Conservation (phyloP, 2,329 filamentous ascomycete species). For the Colletotrichum musae region DNA sequence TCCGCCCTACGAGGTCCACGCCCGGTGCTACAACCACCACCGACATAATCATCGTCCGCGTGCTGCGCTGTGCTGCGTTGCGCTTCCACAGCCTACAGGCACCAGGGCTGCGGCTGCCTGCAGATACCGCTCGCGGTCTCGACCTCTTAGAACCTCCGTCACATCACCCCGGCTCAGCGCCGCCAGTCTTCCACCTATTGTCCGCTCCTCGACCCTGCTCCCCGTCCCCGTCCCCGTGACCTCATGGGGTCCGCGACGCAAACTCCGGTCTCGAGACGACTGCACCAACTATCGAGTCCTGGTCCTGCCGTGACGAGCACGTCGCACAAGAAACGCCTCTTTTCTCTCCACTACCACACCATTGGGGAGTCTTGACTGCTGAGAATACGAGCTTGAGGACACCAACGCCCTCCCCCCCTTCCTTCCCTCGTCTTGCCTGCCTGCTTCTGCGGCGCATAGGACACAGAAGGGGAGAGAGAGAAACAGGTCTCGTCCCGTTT, state of each 20-base stretch:
- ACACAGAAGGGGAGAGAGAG: conserved; percentile 26
- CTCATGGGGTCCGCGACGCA: conserved; percentile 42
- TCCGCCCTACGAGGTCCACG: conserved; percentile 2
- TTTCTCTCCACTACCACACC: conserved; percentile 48
- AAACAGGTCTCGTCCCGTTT: conserved; percentile 23
- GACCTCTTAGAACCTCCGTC: conserved; percentile 39
- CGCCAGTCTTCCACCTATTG: conserved; percentile 27
- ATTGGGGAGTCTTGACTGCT: conserved; percentile 50
- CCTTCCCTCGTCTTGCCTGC: conserved; percentile 18
- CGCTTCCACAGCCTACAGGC: conserved; percentile 28
- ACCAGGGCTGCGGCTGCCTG: conserved; percentile 41
- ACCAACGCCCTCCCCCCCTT: conserved; percentile 12
- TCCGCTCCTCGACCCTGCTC: conserved; percentile 25
- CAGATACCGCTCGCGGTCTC: conserved; percentile 33
- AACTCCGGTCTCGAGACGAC: conserved; percentile 41
- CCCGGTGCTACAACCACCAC: conserved; percentile 4
- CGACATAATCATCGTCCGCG: conserved; percentile 32
- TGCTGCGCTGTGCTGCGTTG: conserved; percentile 37
- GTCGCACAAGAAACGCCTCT: conserved; percentile 52
- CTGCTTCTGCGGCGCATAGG: conserved; percentile 19
- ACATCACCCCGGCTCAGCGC: conserved; percentile 33
- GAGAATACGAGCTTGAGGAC: conserved; percentile 52
- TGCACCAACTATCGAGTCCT: conserved; percentile 42
- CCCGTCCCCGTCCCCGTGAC: conserved; percentile 36
- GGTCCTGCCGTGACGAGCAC: conserved; percentile 40